Evolutionary conservation across 169 alveolate species (phyloP).

Genomic region (Perkinsus marinus): DNA sequence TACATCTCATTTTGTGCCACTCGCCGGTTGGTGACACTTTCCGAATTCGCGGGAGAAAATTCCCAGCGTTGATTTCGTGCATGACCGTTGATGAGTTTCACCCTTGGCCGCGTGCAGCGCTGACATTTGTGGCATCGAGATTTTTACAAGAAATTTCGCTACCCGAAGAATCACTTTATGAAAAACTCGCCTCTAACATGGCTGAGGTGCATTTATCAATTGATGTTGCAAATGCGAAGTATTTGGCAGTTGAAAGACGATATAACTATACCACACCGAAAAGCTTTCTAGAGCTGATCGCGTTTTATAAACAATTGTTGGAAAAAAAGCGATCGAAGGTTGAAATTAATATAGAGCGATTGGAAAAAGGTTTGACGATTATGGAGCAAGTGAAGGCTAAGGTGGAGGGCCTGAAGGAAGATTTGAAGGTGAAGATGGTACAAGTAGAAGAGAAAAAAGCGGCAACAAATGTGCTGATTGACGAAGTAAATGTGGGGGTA

Average conservation of each 20-base stretch:
- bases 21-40: conserved; percentile 87
- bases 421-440: conserved; percentile 71
- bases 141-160: conserved; percentile 42
- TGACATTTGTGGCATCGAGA: conserved; percentile 74
- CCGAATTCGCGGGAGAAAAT: conserved; percentile 80
- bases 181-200: conserved; percentile 69
- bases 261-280: conserved; percentile 91
- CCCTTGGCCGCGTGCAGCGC: conserved; percentile 92
- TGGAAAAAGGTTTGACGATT: conserved; percentile 71
- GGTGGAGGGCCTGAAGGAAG: conserved; percentile 74
- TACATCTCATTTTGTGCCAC: conserved; percentile 77
- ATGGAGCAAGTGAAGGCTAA: conserved; percentile 65
- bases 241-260: conserved; percentile 71
- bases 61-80: conserved; percentile 82
- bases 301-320: conserved; percentile 72
- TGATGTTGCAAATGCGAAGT: conserved; percentile 69
- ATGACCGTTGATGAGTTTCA: conserved; percentile 87
- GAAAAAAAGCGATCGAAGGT: conserved; percentile 59
- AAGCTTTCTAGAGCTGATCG: conserved; percentile 80
- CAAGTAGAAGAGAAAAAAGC: conserved; percentile 73
- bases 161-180: conserved; percentile 57
- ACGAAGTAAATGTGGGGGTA: neutral
- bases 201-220: conserved; percentile 85
- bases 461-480: conserved; percentile 70
- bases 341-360: conserved; percentile 51